Evolutionary conservation across 768 basidiomycete genomes (phyloP), one percentile per base, ranked within the genome.

Genomic region (Lentinula aciculospora): DNA sequence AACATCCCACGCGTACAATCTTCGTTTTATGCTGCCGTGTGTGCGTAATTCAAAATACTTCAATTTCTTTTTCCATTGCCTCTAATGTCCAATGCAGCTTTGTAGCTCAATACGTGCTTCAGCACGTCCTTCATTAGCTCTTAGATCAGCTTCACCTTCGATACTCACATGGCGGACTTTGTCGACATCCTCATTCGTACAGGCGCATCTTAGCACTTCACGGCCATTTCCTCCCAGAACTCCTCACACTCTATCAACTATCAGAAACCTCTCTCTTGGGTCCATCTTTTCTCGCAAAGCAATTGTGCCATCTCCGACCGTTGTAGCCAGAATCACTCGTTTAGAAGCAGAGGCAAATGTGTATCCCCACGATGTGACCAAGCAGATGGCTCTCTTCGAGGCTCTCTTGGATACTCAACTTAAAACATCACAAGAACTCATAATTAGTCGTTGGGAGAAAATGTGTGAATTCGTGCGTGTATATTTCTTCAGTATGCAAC

Each of bases 371-470:
- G 84, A 92, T 71, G 70, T 88, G 21, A 62, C 73, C 21, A 88
- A 85, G 63, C 92, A 94, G 65, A 68, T 93, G 57, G 76, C 82
- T 2, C 72, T 92, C 13, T 87, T 84, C 67, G 79, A 81, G 23
- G 90, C 86, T 17, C 73, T 94, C 28, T 63, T 81, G 21, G 81
- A 81, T 0, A 87, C 87, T 0, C 81, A 83, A 51, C 73, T 86
- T 32, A 83, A 81, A 57, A 78, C 84, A 12, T 90, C 83, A 0
- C 86, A 86, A 68, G 85, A 91, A 58, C 73, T 88, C 23, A 72
- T 92, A 57, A 82, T 91, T 57, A 83, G 75, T 65, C 82, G 90
- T 56, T 94, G 92, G 91, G 91, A 94, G 67, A 78, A 85, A 62
- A 84, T 86, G 80, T 82, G 81, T 64, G 88, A 92, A 79, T 91